Base-by-base conservation (phyloP, 2,329 filamentous ascomycete species). In the Cladosporium austrohemisphaericum region DNA sequence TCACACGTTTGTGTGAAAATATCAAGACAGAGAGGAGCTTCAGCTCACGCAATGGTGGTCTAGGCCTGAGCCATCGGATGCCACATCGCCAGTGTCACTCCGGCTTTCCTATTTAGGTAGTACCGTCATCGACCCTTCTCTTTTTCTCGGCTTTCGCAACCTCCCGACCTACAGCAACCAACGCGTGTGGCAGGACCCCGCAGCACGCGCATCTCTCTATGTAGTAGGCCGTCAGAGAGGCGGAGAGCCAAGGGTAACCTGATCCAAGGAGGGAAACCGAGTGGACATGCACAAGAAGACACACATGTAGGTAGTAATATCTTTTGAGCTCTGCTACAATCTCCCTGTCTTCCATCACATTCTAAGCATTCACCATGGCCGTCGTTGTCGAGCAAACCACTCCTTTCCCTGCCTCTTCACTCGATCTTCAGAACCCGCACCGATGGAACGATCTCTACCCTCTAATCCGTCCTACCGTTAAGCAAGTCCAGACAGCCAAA, bases 301-400 rank as follows among this genome's bases (percentile, higher is more conserved):
- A 16, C 44, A 35, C 11, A 22, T 23, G 33, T 14, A 47, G 20
- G 41, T 44, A 44, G 20, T 13, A 32, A 14, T 5, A 19, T 18
- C 5, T n/a, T 19, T 14, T 28, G 20, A 16, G 18, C 18, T 18
- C 23, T 31, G 4, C 45, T 16, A 31, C 14, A 16, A 22, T 14
- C 7, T 35, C 19, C 19, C 2, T 14, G 16, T 32, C 29, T 18
- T 35, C 11, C 22, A 23, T 20, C 18, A 43, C 11, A 5, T 7
- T 19, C 20, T n/a, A n/a, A n/a, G 50, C 29, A 11, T 32, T 6
- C 41, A 50, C n/a, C 22, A 68, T 68, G 65, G 57, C 64, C 25
- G 57, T 68, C n/a, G 60, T 66, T 14, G 65, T 67, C 29, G 60
- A 65, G 29, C 65, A 66, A 50, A 68, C 65, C 2, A 58, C 66